Percentiles rank a stretch among this genome's conserved stretches.
Conservation (phyloP, 2,329 filamentous ascomycete species). For the Phaeosphaeria sp. region DNA sequence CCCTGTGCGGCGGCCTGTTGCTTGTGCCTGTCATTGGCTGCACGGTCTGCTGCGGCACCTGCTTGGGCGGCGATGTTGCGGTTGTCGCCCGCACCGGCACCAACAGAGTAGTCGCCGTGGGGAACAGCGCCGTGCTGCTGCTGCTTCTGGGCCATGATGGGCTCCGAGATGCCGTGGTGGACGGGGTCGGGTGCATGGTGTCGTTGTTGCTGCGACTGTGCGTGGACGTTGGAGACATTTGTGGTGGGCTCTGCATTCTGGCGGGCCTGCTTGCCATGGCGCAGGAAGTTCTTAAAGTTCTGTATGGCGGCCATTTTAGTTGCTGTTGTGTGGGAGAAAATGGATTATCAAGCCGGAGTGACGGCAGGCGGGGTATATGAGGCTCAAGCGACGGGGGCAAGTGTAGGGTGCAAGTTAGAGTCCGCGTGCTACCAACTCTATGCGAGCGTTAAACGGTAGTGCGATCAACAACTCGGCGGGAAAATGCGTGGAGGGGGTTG, state of each 20-base stretch:
- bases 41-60: conserved; percentile 68
- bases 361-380: conserved; percentile 24
- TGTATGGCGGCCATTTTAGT: conserved; percentile 75
- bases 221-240: conserved; percentile 68
- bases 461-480: conserved; percentile 8
- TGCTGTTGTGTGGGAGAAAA: conserved; percentile 6
- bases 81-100: conserved; percentile 66
- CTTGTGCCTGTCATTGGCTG: conserved; percentile 67
- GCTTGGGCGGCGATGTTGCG: conserved; percentile 72
- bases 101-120: conserved; percentile 66
- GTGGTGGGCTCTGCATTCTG: conserved; percentile 68
- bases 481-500: conserved; percentile 17
- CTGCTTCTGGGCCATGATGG: conserved; percentile 62
- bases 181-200: conserved; percentile 58
- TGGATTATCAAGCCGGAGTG: conserved; percentile 7
- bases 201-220: conserved; percentile 62
- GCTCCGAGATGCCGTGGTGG: conserved; percentile 65
- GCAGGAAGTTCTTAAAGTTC: conserved; percentile 97
- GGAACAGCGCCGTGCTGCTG: conserved; percentile 58
- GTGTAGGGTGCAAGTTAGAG: conserved; percentile 4
- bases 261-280: conserved; percentile 95
- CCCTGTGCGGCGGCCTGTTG: conserved; percentile 56
- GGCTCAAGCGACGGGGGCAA: conserved; percentile 12
- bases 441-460: conserved; percentile 18
- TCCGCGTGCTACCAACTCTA: conserved; percentile 25